Base-by-base conservation (phyloP, 176 grass and related monocot species). In the Areca catechu region DNA sequence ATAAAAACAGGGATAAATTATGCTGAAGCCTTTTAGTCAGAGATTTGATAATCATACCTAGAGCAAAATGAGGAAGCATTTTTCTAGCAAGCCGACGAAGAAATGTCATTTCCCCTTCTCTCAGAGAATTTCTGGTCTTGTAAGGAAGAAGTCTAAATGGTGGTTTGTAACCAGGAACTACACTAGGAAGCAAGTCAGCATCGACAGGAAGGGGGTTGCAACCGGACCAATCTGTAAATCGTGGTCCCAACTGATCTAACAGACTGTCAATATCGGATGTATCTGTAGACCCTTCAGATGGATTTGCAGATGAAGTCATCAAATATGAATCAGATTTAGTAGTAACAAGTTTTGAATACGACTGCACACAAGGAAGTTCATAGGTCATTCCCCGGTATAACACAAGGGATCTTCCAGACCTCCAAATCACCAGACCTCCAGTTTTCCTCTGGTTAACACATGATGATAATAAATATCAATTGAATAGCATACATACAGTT, bases 381-480 rank as follows among this genome's bases (percentile, higher is more conserved):
- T 97, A 97, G 50, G 79, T 83, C 80, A 91, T 88, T 75, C 92
- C 92, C 53, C 92, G 80, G 62, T 79, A 97, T 57, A 97, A 76
- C 24, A 88, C 80, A 71, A 91, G 47, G 4, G 92, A 91, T 69
- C 80, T 88, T 48, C 92, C 92, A 24, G 92, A 97, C 56, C 92
- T 88, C 86, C 86, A 91, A 77, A 97, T 97, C 54, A 91, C 92
- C 79, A 84, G 61, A 43, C 92, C 92, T 74, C 92, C 92, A 34
- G 83, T 88, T 67, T 89, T 97, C 20, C 61, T 78, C 86, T 91
- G 80, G 49, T 67, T 54, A 16, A 52, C 49, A 66, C 17, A 52
- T 2, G 51, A 56, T 49, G 60, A 16, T 17, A 60, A 29, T 16
- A 60, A n/a, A 37, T n/a, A 4, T 37, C n/a, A 60, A 60, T 37